Evolutionary conservation across 192 early-diverging fungal species (phyloP), one percentile per base, ranked within the genome.

Genomic region (Lobulomyces angularis): DNA sequence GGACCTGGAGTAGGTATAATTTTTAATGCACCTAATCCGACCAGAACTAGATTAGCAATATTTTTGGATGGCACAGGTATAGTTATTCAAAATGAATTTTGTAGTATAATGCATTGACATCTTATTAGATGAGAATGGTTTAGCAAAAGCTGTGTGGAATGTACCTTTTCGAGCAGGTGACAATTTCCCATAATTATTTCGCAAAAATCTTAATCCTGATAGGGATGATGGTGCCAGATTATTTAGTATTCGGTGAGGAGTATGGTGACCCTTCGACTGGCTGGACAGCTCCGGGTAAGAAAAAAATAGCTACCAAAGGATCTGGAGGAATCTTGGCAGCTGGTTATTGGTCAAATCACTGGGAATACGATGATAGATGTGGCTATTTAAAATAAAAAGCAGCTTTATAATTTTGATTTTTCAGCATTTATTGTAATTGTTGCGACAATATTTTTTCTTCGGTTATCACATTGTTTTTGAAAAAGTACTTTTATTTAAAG

Each of bases 191-290:
- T n/a, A n/a, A n/a, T n/a, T n/a, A n/a, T n/a, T n/a, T n/a, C n/a
- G n/a, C n/a, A n/a, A n/a, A n/a, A n/a, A n/a, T n/a, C n/a, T n/a
- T n/a, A n/a, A n/a, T n/a, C n/a, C n/a, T n/a, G n/a, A 64, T 64
- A 8, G 67, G 67, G n/a, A 27, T 70, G 18, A 49, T 55, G 51
- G 64, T 67, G 5, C 62, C 65, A 5, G 65, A 68, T 37, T 68
- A 62, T 28, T 46, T 63, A 27, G 55, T 67, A 11, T 48, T 70
- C n/a, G 67, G 67, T 3, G 56, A 67, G 39, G 61, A 70, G 48
- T 70, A 70, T 40, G 67, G 67, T 9, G 67, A 70, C 35, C 67
- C 67, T n/a, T 32, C 50, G 19, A 67, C 67, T 9, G 67, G 67
- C 12, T 70, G 67, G 67, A 63, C 67, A 19, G 67, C 59, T 5